phyloP scores from a whole-genome alignment of 177 flowering plant species.

The Vitis hybrid region DNA sequence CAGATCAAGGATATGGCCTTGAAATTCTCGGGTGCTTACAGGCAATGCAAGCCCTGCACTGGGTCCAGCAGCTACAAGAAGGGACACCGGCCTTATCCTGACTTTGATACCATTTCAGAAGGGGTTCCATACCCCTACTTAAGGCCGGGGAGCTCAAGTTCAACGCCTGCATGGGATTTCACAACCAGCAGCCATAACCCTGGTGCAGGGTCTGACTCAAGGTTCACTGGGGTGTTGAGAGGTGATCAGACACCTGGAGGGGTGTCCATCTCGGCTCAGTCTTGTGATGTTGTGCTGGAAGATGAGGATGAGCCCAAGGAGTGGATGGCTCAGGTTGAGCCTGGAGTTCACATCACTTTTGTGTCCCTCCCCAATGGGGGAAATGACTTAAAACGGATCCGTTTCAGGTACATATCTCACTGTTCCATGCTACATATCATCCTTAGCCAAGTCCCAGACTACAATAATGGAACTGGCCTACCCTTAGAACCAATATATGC shows the following conservation, averaged over 20 bases:
- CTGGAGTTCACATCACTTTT: slow-evolving; percentile 96
- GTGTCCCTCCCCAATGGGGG: slow-evolving; percentile 91
- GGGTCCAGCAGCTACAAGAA: slow-evolving; percentile 51
- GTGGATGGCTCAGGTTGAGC: slow-evolving; percentile 99
- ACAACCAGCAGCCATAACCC: slow-evolving; percentile 34
- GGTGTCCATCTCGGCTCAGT: slow-evolving; percentile 38
- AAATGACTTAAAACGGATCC: slow-evolving; percentile 89
- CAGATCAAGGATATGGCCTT: slow-evolving; percentile 99
- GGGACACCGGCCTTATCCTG: slow-evolving; percentile 61
- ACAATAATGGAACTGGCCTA: not conserved
- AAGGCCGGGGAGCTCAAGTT: slow-evolving; percentile 62
- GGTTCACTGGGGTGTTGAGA: slow-evolving; percentile 38
- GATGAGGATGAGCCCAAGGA: slow-evolving; percentile 87
- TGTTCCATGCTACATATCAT: not conserved
- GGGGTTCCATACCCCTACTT: slow-evolving; percentile 67
- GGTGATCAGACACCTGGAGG: slow-evolving; percentile 51
- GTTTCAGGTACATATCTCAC: slow-evolving; percentile 74
- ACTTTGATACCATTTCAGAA: slow-evolving; percentile 76
- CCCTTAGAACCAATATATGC: not conserved
- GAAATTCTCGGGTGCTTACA: slow-evolving; percentile 72
- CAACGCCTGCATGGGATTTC: slow-evolving; percentile 96
- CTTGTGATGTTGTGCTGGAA: slow-evolving; percentile 58
- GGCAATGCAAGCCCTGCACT: slow-evolving; percentile 74
- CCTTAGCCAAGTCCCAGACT: too few relatives aligned
- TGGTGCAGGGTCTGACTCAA: slow-evolving; percentile 36